Conservation (phyloP, 2,329 filamentous ascomycete genomes). For the Stylonectria norvegica region DNA sequence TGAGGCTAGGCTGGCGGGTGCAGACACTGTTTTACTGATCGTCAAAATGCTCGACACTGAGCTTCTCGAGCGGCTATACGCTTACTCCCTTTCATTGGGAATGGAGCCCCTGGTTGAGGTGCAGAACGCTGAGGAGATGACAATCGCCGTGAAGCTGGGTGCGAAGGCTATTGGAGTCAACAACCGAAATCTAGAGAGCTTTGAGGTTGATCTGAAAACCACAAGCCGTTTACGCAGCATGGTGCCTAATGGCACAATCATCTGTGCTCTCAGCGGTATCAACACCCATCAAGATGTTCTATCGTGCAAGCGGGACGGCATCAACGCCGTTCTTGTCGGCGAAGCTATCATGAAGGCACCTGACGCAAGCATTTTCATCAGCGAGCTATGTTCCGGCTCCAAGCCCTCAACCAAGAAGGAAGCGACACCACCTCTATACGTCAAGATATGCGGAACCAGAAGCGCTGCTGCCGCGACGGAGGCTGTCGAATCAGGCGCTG, state of each 20-base stretch:
- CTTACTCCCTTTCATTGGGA: constrained; percentile 82
- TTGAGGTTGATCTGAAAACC: constrained; percentile 92
- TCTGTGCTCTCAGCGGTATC: constrained; percentile 94
- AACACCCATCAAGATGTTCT: constrained; percentile 83
- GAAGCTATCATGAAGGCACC: constrained; percentile 93
- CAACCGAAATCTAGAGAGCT: constrained; percentile 93
- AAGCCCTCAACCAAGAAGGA: constrained; percentile 34
- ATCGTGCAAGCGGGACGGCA: constrained; percentile 82
- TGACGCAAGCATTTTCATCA: constrained; percentile 79
- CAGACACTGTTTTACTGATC: constrained; percentile 91
- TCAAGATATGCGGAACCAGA: constrained; percentile 94
- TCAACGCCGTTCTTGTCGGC: constrained; percentile 89
- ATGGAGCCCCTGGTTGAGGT: constrained; percentile 99
- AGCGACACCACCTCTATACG: constrained; percentile 54
- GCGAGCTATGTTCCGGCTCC: constrained; percentile 68
- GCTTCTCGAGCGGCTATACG: constrained; percentile 73
- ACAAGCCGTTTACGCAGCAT: constrained; percentile 84
- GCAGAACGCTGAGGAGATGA: constrained; percentile 91
- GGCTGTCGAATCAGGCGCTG: constrained; percentile 82
- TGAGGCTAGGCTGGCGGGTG: constrained; percentile 86
- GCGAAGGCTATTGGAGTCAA: constrained; percentile 94
- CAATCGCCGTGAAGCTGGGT: constrained; percentile 78
- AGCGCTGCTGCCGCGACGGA: constrained; percentile 74
- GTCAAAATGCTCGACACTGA: constrained; percentile 92
- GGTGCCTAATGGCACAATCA: constrained; percentile 79